Evolutionary conservation across 2,329 filamentous ascomycete genomes (phyloP).

Genomic region (Cladophialophora exuberans): DNA sequence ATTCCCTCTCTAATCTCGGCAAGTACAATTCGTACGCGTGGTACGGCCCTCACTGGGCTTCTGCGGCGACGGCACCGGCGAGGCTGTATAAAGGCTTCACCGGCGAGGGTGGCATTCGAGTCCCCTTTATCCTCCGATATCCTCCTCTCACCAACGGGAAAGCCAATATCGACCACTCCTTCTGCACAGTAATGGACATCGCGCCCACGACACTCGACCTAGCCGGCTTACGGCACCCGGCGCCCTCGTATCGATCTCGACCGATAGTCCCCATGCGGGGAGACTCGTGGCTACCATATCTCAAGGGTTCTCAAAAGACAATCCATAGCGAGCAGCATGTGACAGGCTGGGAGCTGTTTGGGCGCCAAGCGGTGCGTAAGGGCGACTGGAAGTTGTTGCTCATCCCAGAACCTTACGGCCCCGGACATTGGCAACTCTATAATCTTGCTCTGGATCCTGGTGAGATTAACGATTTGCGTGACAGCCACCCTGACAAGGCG

Average conservation of each 20-base stretch:
- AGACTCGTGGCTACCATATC: not conserved
- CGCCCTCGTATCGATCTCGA: not conserved
- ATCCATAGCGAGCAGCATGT: not conserved
- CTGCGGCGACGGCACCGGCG: constrained; percentile 33
- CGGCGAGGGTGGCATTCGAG: constrained; percentile 34
- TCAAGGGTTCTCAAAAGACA: not conserved
- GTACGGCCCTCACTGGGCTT: constrained; percentile 41
- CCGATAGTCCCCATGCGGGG: not conserved
- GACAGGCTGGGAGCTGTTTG: not conserved
- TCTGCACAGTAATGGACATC: not conserved
- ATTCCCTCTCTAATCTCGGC: constrained; percentile 41
- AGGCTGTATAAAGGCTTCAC: constrained; percentile 33
- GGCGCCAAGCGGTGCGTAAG: not conserved
- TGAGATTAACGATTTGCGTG: not conserved
- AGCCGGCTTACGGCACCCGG: not conserved
- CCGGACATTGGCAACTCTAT: not conserved
- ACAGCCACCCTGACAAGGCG: not conserved
- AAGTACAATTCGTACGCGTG: constrained; percentile 39
- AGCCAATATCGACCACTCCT: not conserved
- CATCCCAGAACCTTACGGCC: not conserved
- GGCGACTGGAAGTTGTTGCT: not conserved
- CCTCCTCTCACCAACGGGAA: not conserved
- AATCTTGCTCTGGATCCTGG: not conserved
- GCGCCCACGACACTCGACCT: not conserved
- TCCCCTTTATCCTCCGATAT: constrained; percentile 30